Evolutionary conservation across 2,329 filamentous ascomycete species (phyloP), one percentile per base, ranked within the genome.

Genomic region (Fusarium sp.): DNA sequence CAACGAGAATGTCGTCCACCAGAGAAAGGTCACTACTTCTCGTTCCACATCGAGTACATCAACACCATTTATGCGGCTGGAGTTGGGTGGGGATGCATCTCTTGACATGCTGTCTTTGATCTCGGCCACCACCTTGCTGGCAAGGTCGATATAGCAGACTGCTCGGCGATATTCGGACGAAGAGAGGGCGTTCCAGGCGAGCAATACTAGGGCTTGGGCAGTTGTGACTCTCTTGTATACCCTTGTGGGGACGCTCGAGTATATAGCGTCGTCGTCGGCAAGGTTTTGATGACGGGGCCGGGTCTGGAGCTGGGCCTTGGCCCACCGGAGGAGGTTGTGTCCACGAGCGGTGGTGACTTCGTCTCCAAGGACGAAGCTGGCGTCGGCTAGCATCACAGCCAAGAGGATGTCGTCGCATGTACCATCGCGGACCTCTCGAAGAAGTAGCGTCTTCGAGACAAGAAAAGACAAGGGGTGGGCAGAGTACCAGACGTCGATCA

Each of bases 401-500:
- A 83, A 73, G 10, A 83, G 76, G 18, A 80, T 75, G 56, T 80
- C 78, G 60, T 82, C 81, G 44, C 81, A 78, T 6, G 78, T 81
- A n/a, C 75, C 78, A 58, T 81, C 79, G 23, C 80, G 77, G 9
- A 81, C 73, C 37, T 80, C 78, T 37, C 78, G 75, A 15, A 82
- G 75, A 9, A 83, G 75, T 9, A 83, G 68, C 2, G 81, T 82
- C 68, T 83, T 83, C 55, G 81, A 83, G 15, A 83, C 72, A 15
- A 82, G 72, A 55, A 79, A 78, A 9, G 81, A 81, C 7, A 83
- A 68, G 28, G 81, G 81, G 46, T 83, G 81, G 12, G 76, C 65
- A 1, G 78, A 80, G 60, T 80, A 83, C 81, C 81, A 83, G 27
- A 83, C 76, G 52, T 83, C 81, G 44, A 83, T 78, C 27, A 83